Conservation (phyloP, 768 basidiomycete genomes). For the Asterophora parasitica region DNA sequence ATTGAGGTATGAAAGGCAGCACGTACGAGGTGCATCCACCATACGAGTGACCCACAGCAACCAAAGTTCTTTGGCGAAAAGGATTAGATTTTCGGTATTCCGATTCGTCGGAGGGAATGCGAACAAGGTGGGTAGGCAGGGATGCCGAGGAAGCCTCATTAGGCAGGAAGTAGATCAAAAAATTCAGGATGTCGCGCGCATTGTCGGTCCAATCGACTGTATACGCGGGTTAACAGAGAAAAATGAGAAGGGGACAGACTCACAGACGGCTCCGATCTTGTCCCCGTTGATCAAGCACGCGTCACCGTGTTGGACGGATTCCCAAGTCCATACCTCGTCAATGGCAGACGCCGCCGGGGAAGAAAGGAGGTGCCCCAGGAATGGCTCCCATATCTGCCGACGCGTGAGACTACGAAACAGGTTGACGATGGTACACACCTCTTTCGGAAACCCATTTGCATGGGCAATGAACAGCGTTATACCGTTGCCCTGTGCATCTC, state of each 20-base stretch:
- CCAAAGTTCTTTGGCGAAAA: constrained; percentile 47
- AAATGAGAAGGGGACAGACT: constrained; percentile 19
- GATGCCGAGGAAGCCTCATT: constrained; percentile 22
- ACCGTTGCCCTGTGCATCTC: constrained; percentile 31
- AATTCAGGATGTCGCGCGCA: constrained; percentile 72
- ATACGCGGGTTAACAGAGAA: neutral
- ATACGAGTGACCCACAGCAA: constrained; percentile 80
- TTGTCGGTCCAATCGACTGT: constrained; percentile 78
- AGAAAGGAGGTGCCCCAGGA: constrained; percentile 47
- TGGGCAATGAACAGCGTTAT: constrained; percentile 75
- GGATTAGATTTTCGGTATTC: constrained; percentile 41
- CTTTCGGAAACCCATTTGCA: constrained; percentile 86
- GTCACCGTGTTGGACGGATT: constrained; percentile 83
- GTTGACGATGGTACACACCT: constrained; percentile 41
- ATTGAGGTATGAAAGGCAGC: neutral
- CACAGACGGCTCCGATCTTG: constrained; percentile 55
- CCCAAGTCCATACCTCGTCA: constrained; percentile 81
- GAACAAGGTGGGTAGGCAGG: constrained; percentile 52
- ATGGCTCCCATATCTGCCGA: constrained; percentile 75
- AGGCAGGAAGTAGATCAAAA: constrained; percentile 67
- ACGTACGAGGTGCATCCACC: constrained; percentile 76
- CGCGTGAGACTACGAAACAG: neutral
- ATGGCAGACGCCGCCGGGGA: constrained; percentile 29
- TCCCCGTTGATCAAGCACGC: constrained; percentile 65
- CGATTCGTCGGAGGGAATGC: constrained; percentile 39